Evolutionary conservation across 495 filamentous ascomycete genomes (phyloP), one percentile per base, ranked within the genome.

Genomic region (Podospora sp.): DNA sequence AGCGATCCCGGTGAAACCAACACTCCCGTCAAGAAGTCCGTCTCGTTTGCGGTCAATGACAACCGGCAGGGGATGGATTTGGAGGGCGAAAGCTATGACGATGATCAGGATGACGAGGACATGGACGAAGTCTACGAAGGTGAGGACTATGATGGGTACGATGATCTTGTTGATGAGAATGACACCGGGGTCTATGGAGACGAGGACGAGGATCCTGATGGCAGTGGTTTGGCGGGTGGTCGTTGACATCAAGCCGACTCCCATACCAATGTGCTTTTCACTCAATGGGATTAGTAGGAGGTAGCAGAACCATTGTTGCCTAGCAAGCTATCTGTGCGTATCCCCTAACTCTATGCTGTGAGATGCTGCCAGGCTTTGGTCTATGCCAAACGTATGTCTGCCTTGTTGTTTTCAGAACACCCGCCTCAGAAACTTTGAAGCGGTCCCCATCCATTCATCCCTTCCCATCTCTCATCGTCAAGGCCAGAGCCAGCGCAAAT

Each of bases 81-180:
- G 14, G 69, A 67, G 7, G 73, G 72, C 0, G 75, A 73, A 6
- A 63, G 68, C 11, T 59, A 59, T 20, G 66, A 70, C 6, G 66
- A 72, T 20, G 59, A 67, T 16, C 71, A 72, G 22, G 72, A 66
- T 11, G 74, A 62, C 21, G 68, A 70, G 20, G 60, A 58, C 4
- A 68, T 66, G 14, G 68, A 68, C 18, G 61, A 60, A 12, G 69
- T 65, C 11, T 71, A 73, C 1, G 75, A 73, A 6, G 66, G 69
- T 7, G 22, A 59, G 8, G 59, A 67, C 11, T 71, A 72, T 14
- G 72, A 66, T 12, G 74, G 60, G 20, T 55, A 24, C 14, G 52
- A 6, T 9, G 52, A 55, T 1, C 52, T n/a, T 55, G 52, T 26
- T 22, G 52, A 26, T 55, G 8, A 55, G 5, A 55, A 22, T 22